Evolutionary conservation across 345 rosid species (phyloP).

Genomic region (Salix caprea): DNA sequence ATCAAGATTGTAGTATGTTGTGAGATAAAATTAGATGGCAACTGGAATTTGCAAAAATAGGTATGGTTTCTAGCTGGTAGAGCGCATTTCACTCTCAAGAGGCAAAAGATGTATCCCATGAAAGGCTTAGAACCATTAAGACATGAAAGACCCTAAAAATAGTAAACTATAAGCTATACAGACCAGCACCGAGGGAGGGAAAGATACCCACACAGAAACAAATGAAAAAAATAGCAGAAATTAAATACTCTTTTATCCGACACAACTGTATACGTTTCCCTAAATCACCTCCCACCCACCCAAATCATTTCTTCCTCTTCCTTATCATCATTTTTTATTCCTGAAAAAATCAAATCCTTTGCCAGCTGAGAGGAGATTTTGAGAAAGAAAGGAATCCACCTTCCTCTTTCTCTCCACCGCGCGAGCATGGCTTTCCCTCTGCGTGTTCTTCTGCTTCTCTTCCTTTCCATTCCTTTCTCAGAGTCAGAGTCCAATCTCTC

Average conservation of each 20-base stretch:
- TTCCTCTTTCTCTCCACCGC: neutral
- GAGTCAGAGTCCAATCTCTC: constrained; percentile 27
- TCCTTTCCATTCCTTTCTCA: constrained; percentile 15
- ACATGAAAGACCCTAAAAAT: neutral
- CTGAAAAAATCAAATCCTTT: neutral
- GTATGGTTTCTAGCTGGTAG: neutral
- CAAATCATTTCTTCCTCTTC: neutral
- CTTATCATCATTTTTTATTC: neutral
- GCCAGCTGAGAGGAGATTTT: neutral
- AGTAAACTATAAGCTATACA: neutral
- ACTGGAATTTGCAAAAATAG: neutral
- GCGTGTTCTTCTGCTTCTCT: constrained; percentile 6
- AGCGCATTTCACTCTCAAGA: neutral
- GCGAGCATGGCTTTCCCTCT: constrained; percentile 12
- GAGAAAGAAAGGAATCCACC: constrained; percentile 15
- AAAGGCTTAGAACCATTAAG: neutral
- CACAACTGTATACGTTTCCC: neutral
- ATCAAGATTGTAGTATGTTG: neutral
- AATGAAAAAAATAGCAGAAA: neutral
- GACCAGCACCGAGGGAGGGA: neutral
- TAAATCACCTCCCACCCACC: constrained; percentile 22
- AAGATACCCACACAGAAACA: neutral
- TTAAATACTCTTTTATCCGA: neutral
- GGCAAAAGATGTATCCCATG: neutral
- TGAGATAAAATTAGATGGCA: neutral